Evolutionary conservation across 306 rosid species (phyloP), one percentile per base, ranked within the genome.

Genomic region (Heteromeles arbutifolia): DNA sequence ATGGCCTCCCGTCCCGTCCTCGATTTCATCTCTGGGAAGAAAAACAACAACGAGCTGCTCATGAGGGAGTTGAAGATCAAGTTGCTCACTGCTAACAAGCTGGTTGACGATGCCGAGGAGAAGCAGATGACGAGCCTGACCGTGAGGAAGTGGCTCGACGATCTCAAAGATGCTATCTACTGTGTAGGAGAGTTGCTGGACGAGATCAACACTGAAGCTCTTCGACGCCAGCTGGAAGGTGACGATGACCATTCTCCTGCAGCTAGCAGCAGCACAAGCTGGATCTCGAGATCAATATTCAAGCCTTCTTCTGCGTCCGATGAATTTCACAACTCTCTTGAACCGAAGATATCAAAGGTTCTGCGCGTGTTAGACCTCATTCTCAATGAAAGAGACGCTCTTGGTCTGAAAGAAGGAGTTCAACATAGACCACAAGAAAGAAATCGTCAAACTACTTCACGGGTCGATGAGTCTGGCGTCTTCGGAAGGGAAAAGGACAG

Each of bases 81-180:
- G 4, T 56, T 80, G 15, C 53, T 31, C 13, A 74, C 82, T 6
- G 54, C 80, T 17, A 63, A 65, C 22, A n/a, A 13, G 31, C 62
- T 84, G 37, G 52, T 86, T 8, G 75, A 77, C 4, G 88, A 86
- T 71, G 84, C 88, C 10, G 83, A 86, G 70, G 65, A 72, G 59
- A 82, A 53, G 63, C 88, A 84, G 22, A 67, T 79, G 8, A 17
- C 9, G 8, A 72, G 4, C 48, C 65, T 66, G 2, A 26, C 31
- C 0, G 82, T 86, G 7, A 84, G 62, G 69, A 41, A 11, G 2
- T 81, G 77, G 84, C 72, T 80, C 24, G 70, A 39, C 43, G 43
- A 39, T 39, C 43, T 39, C 43, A 39, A 39, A 39, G 43, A 39
- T 39, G 43, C 43, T 11, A 41, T 67, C 1, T 71, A 41, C n/a